Conservation (phyloP, 2,329 filamentous ascomycete species). For the Verticillium isaacii region DNA sequence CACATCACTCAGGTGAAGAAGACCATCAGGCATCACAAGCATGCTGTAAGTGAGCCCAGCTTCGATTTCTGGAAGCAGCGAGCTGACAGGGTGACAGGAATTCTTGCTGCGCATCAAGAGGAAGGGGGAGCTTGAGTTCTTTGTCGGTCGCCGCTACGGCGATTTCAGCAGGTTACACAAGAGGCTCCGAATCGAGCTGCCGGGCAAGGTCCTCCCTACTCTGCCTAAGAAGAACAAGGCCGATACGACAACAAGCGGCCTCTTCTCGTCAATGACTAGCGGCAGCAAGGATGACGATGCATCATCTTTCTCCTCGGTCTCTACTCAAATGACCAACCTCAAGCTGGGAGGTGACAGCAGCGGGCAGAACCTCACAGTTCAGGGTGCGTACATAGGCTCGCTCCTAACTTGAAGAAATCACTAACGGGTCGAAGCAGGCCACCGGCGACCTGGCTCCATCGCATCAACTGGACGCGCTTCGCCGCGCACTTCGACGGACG, state of each 20-base stretch:
- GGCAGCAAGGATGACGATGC: conserved; percentile 67
- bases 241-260: conserved; percentile 58
- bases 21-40: conserved; percentile 83
- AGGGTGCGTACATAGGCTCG: conserved; percentile 24
- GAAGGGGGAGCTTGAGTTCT: conserved; percentile 69
- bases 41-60: conserved; percentile 61
- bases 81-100: conserved; percentile 49
- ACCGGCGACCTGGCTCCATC: conserved; percentile 25
- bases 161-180: conserved; percentile 81
- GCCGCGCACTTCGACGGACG: conserved; percentile 41
- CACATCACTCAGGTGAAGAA: conserved; percentile 75
- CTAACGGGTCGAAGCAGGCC: conserved; percentile 14
- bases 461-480: conserved; percentile 29
- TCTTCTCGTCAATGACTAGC: conserved; percentile 48
- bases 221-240: conserved; percentile 90
- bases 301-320: conserved; percentile 76
- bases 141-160: conserved; percentile 80
- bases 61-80: not conserved
- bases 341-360: conserved; percentile 18
- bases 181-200: conserved; percentile 75
- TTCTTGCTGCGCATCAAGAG: conserved; percentile 85
- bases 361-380: conserved; percentile 35
- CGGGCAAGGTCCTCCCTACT: conserved; percentile 82
- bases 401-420: not conserved
- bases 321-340: conserved; percentile 56